A percentile compares a stretch with the other conserved stretches of the same genome.
Evolutionary conservation across 495 filamentous ascomycete genomes (phyloP).

Genomic region (Trichoderma asperelloides): DNA sequence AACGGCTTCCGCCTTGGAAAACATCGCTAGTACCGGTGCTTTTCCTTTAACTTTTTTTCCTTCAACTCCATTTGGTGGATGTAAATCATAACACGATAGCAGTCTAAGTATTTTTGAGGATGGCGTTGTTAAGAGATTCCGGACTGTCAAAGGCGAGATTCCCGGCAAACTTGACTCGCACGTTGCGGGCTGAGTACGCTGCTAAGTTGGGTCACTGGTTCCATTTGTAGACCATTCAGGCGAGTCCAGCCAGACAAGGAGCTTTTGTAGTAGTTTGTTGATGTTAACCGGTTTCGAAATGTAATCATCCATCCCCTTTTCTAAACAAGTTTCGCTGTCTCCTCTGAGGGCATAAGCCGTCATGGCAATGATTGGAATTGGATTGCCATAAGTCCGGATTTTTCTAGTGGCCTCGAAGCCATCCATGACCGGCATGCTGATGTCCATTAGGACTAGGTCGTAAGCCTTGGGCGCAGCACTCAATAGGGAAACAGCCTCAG

Average conservation of each 20-base stretch:
- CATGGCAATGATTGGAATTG: conserved; percentile 53
- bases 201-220: neutral
- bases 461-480: conserved; percentile 42
- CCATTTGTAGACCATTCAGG: neutral
- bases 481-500: conserved; percentile 46
- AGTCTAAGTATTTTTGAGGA: neutral
- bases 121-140: no score
- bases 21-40: neutral
- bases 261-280: conserved; percentile 25
- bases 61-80: no score
- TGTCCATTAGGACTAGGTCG: conserved; percentile 54
- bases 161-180: neutral
- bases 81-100: neutral
- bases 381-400: conserved; percentile 45
- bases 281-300: conserved; percentile 52
- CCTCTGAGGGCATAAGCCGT: conserved; percentile 57
- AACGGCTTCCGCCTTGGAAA: neutral
- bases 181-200: neutral
- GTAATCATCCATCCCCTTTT: conserved; percentile 55
- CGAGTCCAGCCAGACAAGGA: conserved; percentile 36
- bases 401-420: conserved; percentile 48
- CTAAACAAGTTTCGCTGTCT: conserved; percentile 47
- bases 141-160: no score
- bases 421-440: conserved; percentile 61
- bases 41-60: neutral